Evolutionary conservation across 2,329 filamentous ascomycete species (phyloP).

Genomic region (Colletotrichum sp.): DNA sequence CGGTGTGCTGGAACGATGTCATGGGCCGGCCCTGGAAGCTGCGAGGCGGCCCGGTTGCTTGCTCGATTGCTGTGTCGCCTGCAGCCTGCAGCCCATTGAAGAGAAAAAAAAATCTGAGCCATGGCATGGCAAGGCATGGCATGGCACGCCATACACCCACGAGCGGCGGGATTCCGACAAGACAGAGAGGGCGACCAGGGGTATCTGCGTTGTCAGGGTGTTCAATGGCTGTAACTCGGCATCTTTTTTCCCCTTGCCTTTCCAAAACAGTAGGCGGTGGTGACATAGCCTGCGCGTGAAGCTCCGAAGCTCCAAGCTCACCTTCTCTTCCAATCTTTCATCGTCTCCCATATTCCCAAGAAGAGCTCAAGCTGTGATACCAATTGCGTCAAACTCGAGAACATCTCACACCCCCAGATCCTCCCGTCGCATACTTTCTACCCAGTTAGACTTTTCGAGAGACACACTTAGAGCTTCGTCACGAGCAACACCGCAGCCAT

Average conservation of each 20-base stretch:
- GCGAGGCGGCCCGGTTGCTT: not conserved
- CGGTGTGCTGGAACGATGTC: constrained; percentile 11
- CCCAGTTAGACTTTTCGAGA: not conserved
- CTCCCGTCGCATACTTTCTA: not conserved
- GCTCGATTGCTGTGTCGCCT: not conserved
- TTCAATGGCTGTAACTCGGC: not conserved
- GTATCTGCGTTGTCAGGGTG: not conserved
- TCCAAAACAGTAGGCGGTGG: constrained; percentile 15
- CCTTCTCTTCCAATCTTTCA: not conserved
- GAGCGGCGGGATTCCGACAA: not conserved
- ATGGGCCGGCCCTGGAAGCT: not conserved
- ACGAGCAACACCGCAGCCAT: constrained; percentile 20
- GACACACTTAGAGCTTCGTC: not conserved
- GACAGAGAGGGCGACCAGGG: not conserved
- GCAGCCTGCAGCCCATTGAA: not conserved
- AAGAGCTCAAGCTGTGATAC: not conserved
- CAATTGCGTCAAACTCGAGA: not conserved
- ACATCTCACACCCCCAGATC: not conserved
- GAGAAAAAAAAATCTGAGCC: not conserved
- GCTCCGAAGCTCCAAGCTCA: constrained; percentile 10
- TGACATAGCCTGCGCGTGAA: constrained; percentile 1
- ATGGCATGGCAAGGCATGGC: not conserved
- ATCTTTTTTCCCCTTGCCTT: not conserved
- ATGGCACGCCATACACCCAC: not conserved
- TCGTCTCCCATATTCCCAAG: not conserved